These are phyloP conservation scores for Scheffersomyces spartinae DNA, from an alignment of 805 yeast genomes.

Conservation along the genomic window DNA sequence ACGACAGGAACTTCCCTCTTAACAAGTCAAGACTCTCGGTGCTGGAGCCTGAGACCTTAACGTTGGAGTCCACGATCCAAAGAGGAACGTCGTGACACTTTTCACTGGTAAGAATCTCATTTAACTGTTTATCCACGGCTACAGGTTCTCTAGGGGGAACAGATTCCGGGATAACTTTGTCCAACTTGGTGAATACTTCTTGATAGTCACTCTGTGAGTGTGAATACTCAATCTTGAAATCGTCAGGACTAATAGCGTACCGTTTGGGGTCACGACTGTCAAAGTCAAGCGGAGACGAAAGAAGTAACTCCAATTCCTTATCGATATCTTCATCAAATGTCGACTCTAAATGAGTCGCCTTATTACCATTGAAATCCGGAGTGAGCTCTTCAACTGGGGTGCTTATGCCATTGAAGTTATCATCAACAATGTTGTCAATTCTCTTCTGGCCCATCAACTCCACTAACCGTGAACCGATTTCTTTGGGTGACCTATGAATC, in stretches of 20 bases:
- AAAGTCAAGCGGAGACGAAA: slow-evolving; percentile 14
- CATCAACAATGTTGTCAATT: slow-evolving; percentile 8
- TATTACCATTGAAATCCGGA: background rate
- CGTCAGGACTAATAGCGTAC: no score
- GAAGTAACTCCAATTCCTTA: slow-evolving; percentile 17
- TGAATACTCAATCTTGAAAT: no score
- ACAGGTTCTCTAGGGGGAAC: no score
- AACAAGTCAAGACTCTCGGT: no score
- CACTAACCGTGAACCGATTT: slow-evolving; percentile 20
- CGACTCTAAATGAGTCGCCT: no score
- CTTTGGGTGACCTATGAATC: slow-evolving; percentile 23
- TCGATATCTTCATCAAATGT: slow-evolving; percentile 14
- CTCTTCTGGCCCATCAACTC: slow-evolving; percentile 15
- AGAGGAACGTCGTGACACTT: slow-evolving; percentile 7
- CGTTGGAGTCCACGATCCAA: slow-evolving; percentile 10
- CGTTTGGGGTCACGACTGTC: no score
- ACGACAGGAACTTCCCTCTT: no score
- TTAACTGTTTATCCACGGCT: no score
- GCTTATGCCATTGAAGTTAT: background rate
- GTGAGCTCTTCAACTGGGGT: slow-evolving; percentile 1
- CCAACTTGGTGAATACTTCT: no score
- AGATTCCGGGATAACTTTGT: no score
- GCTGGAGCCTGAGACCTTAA: no score
- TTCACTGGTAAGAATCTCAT: slow-evolving; percentile 1
- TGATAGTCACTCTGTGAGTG: no score